Conservation (phyloP, 2,329 filamentous ascomycete species). For the Fusarium succisae region DNA sequence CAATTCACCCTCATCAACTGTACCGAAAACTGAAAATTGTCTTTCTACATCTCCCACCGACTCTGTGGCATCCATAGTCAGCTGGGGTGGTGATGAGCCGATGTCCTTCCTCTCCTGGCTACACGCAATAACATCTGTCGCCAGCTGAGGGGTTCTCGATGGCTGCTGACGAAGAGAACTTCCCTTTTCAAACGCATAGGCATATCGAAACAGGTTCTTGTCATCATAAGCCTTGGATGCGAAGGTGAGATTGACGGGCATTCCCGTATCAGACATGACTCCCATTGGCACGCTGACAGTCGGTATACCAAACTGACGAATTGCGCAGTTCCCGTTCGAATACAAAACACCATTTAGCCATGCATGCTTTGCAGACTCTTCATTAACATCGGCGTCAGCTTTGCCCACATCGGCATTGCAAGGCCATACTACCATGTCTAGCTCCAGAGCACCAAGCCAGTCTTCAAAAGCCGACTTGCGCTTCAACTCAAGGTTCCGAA, state of each 20-base stretch:
- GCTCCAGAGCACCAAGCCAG: not conserved
- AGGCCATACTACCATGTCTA: not conserved
- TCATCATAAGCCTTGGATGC: not conserved
- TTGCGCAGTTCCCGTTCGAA: not conserved
- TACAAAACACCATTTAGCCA: constrained; percentile 2
- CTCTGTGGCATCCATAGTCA: not conserved
- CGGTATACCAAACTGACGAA: not conserved
- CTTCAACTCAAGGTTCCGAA: not conserved
- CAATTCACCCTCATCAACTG: rapidly evolving
- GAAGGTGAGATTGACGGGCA: constrained; percentile 7
- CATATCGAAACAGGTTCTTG: not conserved
- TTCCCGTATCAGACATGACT: not conserved
- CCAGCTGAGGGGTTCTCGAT: not conserved
- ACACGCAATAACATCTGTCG: not conserved
- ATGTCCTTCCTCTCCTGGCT: rapidly evolving
- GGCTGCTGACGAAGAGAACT: not conserved
- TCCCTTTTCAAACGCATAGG: not conserved
- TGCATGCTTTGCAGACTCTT: not conserved
- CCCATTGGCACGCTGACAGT: constrained; percentile 1
- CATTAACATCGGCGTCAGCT: not conserved
- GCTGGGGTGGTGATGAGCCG: not conserved
- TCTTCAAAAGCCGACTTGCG: not conserved
- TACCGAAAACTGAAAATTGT: rapidly evolving
- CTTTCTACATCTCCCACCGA: not conserved
- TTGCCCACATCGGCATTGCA: constrained; percentile 1